phyloP scores from a whole-genome alignment of 1,139 yeast genomes.

The Saccharomyces hybrid region DNA sequence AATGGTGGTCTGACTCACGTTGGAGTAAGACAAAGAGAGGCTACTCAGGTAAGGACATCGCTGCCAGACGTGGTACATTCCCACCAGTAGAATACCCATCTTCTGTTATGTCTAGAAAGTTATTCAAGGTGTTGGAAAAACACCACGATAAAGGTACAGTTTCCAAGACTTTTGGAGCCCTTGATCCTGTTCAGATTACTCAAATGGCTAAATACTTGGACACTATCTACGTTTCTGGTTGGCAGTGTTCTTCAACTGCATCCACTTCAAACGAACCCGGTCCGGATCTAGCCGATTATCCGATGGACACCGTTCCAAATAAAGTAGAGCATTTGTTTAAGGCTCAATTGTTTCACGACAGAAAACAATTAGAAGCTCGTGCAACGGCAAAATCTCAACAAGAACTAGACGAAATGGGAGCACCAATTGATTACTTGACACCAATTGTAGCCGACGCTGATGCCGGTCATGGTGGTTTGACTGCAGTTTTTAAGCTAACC shows the following conservation, averaged over 20 bases:
- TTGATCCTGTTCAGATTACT: conserved; percentile 92
- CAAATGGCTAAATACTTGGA: conserved; percentile 96
- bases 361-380: conserved; percentile 89
- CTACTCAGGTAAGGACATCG: conserved; percentile 84
- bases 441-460: conserved; percentile 97
- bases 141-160: conserved; percentile 70
- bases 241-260: conserved; percentile 98
- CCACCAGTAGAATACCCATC: conserved; percentile 61
- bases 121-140: conserved; percentile 57
- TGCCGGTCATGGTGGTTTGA: conserved; percentile 97
- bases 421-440: conserved; percentile 67
- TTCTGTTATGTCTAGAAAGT: conserved; percentile 73
- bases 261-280: conserved; percentile 96
- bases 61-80: conserved; percentile 75
- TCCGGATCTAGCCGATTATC: conserved; percentile 97
- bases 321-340: conserved; percentile 96
- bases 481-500: conserved; percentile 91
- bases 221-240: conserved; percentile 88
- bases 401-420: conserved; percentile 37
- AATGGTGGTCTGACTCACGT: conserved; percentile 93
- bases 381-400: conserved; percentile 53
- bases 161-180: conserved; percentile 90
- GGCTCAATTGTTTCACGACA: conserved; percentile 95
- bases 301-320: conserved; percentile 97
- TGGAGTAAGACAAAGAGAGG: conserved; percentile 85